A percentile compares a stretch with the other conserved stretches of the same genome.
Evolutionary conservation across 2,329 filamentous ascomycete species (phyloP).

Genomic region (Triangularia verruculosa): DNA sequence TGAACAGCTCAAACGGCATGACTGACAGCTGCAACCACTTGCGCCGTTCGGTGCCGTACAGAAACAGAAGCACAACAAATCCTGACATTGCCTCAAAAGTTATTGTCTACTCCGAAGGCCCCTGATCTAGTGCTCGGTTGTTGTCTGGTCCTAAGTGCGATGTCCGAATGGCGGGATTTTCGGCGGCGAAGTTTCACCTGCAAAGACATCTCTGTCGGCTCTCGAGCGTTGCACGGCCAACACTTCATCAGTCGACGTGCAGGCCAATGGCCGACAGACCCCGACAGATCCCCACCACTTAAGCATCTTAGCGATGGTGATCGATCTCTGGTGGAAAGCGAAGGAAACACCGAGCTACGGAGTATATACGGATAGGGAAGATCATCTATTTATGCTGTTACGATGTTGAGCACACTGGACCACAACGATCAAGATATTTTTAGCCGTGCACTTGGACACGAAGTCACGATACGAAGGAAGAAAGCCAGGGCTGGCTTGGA

Average conservation of each 20-base stretch:
- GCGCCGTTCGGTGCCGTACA: background rate
- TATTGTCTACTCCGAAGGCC: background rate
- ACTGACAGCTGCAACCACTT: constrained; percentile 2
- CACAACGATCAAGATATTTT: background rate
- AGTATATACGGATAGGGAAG: background rate
- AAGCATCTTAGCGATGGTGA: background rate
- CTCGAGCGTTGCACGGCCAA: constrained; percentile 1
- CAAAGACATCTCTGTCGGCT: background rate
- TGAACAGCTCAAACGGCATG: background rate
- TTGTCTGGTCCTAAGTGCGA: background rate
- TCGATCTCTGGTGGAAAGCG: background rate
- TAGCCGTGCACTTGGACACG: background rate
- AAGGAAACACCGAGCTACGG: background rate
- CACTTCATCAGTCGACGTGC: background rate
- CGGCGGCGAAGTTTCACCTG: constrained; percentile 4
- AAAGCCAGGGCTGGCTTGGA: constrained; percentile 22
- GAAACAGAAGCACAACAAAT: background rate
- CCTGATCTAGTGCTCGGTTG: constrained; percentile 6
- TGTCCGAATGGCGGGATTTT: constrained; percentile 1
- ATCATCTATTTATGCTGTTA: background rate
- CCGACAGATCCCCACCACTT: background rate
- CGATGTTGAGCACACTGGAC: background rate
- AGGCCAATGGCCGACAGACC: background rate
- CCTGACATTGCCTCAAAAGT: background rate
- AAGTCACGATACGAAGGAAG: background rate